These are phyloP conservation scores for Eutrema heterophyllum DNA, from an alignment of 345 rosid species.

Conservation along the genomic window DNA sequence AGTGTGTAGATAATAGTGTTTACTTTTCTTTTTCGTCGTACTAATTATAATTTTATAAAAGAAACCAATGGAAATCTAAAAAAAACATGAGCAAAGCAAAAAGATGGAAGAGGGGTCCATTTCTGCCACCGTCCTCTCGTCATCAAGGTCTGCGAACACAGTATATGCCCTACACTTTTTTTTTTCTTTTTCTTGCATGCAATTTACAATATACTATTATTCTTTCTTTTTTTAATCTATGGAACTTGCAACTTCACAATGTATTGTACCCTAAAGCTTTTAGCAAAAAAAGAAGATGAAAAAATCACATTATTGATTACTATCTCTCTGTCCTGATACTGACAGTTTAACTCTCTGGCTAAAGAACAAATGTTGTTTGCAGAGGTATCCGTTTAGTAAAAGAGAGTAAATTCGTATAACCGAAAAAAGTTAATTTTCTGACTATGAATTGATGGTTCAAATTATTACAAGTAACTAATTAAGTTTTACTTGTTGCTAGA, in stretches of 20 bases:
- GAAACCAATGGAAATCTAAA: neutral
- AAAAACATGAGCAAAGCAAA: neutral
- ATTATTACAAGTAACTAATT: conserved; percentile 19
- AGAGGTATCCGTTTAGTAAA: neutral
- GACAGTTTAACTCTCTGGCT: conserved; percentile 35
- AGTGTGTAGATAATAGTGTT: neutral
- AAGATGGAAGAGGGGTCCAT: conserved; percentile 28
- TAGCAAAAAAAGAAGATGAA: neutral
- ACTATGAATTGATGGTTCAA: conserved; percentile 4
- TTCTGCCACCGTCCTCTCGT: conserved; percentile 31
- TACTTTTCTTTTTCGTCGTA: conserved; percentile 1
- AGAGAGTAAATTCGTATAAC: neutral
- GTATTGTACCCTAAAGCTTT: conserved; percentile 17
- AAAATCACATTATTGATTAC: conserved; percentile 27
- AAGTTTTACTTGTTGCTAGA: neutral
- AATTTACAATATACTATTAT: neutral
- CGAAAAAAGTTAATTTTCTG: neutral
- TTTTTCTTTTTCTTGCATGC: neutral
- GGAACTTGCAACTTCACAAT: neutral
- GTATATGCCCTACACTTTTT: conserved; percentile 26
- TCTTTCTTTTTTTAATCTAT: neutral
- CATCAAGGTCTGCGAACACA: conserved; percentile 30
- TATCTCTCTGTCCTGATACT: conserved; percentile 27
- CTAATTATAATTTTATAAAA: conserved; percentile 14
- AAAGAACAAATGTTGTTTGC: conserved; percentile 34